Evolutionary conservation across 2,329 filamentous ascomycete species (phyloP).

Genomic region (Colletotrichum sp.): DNA sequence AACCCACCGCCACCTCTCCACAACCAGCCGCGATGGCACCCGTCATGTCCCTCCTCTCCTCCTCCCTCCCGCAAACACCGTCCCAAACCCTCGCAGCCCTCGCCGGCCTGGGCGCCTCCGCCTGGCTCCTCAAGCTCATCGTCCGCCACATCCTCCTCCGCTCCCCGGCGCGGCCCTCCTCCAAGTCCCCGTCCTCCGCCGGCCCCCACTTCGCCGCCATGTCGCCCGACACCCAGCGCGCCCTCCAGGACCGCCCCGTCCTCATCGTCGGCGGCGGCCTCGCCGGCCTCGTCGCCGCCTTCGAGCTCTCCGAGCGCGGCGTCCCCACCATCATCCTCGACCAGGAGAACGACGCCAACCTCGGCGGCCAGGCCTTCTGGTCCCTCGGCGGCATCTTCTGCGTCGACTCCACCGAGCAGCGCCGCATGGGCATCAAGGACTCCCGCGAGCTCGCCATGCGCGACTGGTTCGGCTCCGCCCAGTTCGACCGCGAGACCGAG

Average conservation of each 20-base stretch:
- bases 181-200: not conserved
- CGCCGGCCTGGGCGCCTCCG: slow-evolving; percentile 9
- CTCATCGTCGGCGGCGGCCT: slow-evolving; percentile 63
- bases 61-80: slow-evolving; percentile 9
- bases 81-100: slow-evolving; percentile 12
- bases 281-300: slow-evolving; percentile 64
- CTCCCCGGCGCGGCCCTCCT: slow-evolving; percentile 4
- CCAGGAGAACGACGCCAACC: slow-evolving; percentile 60
- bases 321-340: slow-evolving; percentile 60
- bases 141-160: slow-evolving; percentile 18
- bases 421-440: slow-evolving; percentile 63
- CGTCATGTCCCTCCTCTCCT: not conserved
- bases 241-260: slow-evolving; percentile 41
- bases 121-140: slow-evolving; percentile 19
- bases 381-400: slow-evolving; percentile 67
- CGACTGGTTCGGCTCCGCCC: slow-evolving; percentile 64
- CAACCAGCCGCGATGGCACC: not conserved
- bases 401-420: slow-evolving; percentile 62
- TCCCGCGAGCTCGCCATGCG: slow-evolving; percentile 60
- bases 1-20: not conserved
- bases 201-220: slow-evolving; percentile 13
- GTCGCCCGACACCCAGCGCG: not conserved
- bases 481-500: slow-evolving; percentile 61
- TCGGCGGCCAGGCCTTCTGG: slow-evolving; percentile 70
- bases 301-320: slow-evolving; percentile 56